A percentile compares a stretch with the other conserved stretches of the same genome.
Evolutionary conservation across 352 stramenopile species (phyloP).

Genomic region (Peronospora destructor): DNA sequence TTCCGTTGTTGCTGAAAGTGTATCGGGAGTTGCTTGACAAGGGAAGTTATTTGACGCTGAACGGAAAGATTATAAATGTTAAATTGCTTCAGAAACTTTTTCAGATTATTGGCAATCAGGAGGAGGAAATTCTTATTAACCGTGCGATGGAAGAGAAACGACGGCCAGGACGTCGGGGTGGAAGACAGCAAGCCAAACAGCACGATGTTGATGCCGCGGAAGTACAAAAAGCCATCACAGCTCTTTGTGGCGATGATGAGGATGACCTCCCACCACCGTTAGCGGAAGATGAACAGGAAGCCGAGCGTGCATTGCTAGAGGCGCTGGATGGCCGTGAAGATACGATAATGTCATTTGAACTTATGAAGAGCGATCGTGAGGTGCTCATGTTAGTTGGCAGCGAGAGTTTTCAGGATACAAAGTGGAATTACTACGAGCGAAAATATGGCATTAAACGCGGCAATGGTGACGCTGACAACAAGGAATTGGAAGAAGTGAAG

Average conservation of each 20-base stretch:
- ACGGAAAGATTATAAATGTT: slow-evolving; percentile 87
- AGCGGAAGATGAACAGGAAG: slow-evolving; percentile 46
- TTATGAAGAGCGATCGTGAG: slow-evolving; percentile 36
- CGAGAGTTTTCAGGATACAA: slow-evolving; percentile 74
- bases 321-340: slow-evolving; percentile 53
- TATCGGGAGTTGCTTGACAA: slow-evolving; percentile 88
- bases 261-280: slow-evolving; percentile 29
- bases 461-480: slow-evolving; percentile 51
- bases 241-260: slow-evolving; percentile 39
- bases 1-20: slow-evolving; percentile 88
- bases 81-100: slow-evolving; percentile 90
- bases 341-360: slow-evolving; percentile 35
- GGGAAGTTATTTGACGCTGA: slow-evolving; percentile 90
- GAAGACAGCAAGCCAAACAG: slow-evolving; percentile 24
- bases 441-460: slow-evolving; percentile 66
- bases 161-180: slow-evolving; percentile 28
- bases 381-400: slow-evolving; percentile 56
- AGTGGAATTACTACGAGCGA: slow-evolving; percentile 80
- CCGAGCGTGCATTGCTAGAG: slow-evolving; percentile 48
- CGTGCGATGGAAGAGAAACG: slow-evolving; percentile 53
- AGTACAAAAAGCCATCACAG: slow-evolving; percentile 42
- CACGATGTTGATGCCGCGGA: slow-evolving; percentile 42
- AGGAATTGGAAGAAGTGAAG: slow-evolving; percentile 53
- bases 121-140: slow-evolving; percentile 91
- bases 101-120: slow-evolving; percentile 86